phyloP scores from a whole-genome alignment of 352 stramenopile species.

The Phytophthora foliorum region DNA sequence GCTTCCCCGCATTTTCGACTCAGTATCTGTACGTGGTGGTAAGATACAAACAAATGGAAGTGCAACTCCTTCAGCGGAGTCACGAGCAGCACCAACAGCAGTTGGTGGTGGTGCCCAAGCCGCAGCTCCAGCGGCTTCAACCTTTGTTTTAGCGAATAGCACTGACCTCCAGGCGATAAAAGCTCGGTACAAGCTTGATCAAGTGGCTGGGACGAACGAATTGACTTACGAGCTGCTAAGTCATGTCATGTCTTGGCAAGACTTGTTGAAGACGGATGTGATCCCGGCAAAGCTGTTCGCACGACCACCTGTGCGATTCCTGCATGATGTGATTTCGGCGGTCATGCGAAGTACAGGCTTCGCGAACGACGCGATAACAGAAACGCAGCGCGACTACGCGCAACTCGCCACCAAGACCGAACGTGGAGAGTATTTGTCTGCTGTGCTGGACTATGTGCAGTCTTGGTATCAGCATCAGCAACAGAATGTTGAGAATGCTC shows the following conservation, averaged over 20 bases:
- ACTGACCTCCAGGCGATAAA: constrained; percentile 44
- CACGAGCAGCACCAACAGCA: constrained; percentile 2
- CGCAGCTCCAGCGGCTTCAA: constrained; percentile 17
- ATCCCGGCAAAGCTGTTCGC: constrained; percentile 79
- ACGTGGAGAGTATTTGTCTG: constrained; percentile 77
- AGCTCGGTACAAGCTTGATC: constrained; percentile 50
- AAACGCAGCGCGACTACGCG: constrained; percentile 68
- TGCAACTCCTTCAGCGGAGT: constrained; percentile 4
- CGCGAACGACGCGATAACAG: constrained; percentile 27
- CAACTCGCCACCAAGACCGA: constrained; percentile 79
- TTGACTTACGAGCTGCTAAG: constrained; percentile 70
- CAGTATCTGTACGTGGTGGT: constrained; percentile 68
- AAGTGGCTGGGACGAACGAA: constrained; percentile 70
- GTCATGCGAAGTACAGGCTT: constrained; percentile 79
- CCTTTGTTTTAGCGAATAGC: constrained; percentile 56
- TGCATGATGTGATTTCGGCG: constrained; percentile 82
- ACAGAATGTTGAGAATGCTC: constrained; percentile 20
- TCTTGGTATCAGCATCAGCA: constrained; percentile 54
- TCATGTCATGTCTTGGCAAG: constrained; percentile 82
- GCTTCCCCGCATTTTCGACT: constrained; percentile 71
- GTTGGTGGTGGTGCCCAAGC: background rate
- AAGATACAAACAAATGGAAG: constrained; percentile 36
- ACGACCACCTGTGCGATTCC: constrained; percentile 80
- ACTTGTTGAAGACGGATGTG: constrained; percentile 76
- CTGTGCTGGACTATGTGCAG: constrained; percentile 81